Conservation (phyloP, 805 yeast genomes). For the Hanseniaspora nectarophila region DNA sequence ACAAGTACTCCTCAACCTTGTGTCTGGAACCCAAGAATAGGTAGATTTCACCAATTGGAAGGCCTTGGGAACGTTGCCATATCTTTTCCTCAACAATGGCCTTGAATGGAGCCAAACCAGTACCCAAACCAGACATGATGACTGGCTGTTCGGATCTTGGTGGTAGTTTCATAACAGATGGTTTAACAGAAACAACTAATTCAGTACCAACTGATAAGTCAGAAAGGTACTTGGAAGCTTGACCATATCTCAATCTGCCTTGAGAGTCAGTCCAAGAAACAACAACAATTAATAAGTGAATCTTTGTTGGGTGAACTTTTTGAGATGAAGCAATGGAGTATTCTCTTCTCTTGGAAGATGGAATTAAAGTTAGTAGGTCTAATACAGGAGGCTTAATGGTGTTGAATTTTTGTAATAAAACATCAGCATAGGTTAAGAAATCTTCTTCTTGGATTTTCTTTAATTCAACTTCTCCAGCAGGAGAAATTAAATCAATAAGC, state of each 20-base stretch:
- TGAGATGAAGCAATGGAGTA: slow-evolving; percentile 96
- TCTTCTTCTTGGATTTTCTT: slow-evolving; percentile 78
- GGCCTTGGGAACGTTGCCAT: slow-evolving; percentile 84
- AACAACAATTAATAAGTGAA: slow-evolving; percentile 83
- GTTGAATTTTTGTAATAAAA: slow-evolving; percentile 55
- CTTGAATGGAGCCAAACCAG: slow-evolving; percentile 96
- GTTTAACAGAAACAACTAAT: slow-evolving; percentile 86
- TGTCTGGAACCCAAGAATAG: slow-evolving; percentile 90
- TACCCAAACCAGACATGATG: slow-evolving; percentile 94
- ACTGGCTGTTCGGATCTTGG: slow-evolving; percentile 77
- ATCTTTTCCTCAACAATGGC: slow-evolving; percentile 92
- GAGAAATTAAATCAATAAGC: slow-evolving; percentile 52
- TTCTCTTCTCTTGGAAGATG: slow-evolving; percentile 91
- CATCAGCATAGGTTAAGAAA: slow-evolving; percentile 67
- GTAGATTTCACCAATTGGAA: slow-evolving; percentile 77
- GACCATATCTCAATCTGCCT: slow-evolving; percentile 83
- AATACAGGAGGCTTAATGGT: slow-evolving; percentile 67
- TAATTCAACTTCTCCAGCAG: slow-evolving; percentile 75
- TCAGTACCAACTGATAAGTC: slow-evolving; percentile 71
- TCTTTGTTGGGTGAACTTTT: slow-evolving; percentile 78
- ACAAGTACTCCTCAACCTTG: slow-evolving; percentile 84
- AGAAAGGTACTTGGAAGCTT: slow-evolving; percentile 81
- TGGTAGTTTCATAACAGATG: slow-evolving; percentile 94
- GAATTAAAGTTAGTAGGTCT: slow-evolving; percentile 59
- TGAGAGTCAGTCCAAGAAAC: slow-evolving; percentile 87